These are phyloP conservation scores for Arthrobotrys megalospora DNA, from an alignment of 2,329 filamentous ascomycete genomes.

Conservation along the genomic window DNA sequence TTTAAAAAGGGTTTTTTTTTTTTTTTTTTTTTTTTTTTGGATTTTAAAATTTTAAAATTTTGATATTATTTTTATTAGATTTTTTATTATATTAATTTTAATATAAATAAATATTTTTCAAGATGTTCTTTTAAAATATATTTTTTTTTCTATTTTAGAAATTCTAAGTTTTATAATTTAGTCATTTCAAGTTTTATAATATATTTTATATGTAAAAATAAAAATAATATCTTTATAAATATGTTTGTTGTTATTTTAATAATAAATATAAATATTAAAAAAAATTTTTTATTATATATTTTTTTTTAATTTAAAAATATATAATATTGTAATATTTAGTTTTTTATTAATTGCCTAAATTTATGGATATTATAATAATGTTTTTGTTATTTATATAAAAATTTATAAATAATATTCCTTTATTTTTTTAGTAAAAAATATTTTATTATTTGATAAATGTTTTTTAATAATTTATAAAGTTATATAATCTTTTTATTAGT, in stretches of 20 bases:
- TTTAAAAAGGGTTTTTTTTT: no score
- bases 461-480: no score
- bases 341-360: background rate
- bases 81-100: background rate
- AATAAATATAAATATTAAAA: background rate
- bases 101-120: background rate
- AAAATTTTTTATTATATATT: background rate
- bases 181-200: background rate
- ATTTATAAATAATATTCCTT: background rate
- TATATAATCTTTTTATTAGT: no score
- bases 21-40: no score
- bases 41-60: no score
- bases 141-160: background rate
- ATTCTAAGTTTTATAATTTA: background rate
- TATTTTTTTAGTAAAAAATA: no score
- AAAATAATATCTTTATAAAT: slow-evolving; percentile 4
- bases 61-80: background rate
- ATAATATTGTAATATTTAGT: slow-evolving; percentile 13
- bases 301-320: slow-evolving; percentile 19
- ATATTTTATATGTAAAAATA: background rate
- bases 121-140: background rate
- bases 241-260: slow-evolving; percentile 9
- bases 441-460: no score
- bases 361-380: background rate
- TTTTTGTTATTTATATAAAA: slow-evolving; percentile 6